phyloP scores from a whole-genome alignment of 768 basidiomycete genomes.

The Pleurotus eryngii region DNA sequence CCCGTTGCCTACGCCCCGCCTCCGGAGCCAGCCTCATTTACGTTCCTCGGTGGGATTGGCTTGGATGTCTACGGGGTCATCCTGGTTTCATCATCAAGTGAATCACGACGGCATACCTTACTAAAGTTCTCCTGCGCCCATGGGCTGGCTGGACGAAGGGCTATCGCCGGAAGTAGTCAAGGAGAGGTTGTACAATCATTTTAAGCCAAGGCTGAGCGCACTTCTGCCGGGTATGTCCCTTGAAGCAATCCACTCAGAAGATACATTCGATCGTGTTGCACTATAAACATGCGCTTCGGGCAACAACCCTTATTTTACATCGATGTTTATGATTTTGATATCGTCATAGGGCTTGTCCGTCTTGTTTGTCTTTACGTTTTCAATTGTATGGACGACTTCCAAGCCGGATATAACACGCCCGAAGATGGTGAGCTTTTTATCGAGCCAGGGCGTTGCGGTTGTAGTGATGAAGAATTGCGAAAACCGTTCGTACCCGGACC shows the following conservation, averaged over 20 bases:
- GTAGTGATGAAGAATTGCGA: constrained; percentile 99
- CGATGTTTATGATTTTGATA: constrained; percentile 84
- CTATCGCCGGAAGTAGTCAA: constrained; percentile 23
- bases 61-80: constrained; percentile 51
- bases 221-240: constrained; percentile 19
- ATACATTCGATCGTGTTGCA: constrained; percentile 45
- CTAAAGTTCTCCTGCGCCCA: constrained; percentile 60
- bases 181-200: constrained; percentile 29
- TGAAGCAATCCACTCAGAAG: constrained; percentile 27
- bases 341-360: constrained; percentile 89
- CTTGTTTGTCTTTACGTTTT: constrained; percentile 85
- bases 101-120: constrained; percentile 28
- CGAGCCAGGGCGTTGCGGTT: constrained; percentile 89
- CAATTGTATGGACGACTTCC: constrained; percentile 89
- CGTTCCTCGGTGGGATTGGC: constrained; percentile 43
- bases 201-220: constrained; percentile 26
- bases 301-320: constrained; percentile 50
- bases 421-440: constrained; percentile 92
- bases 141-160: constrained; percentile 18
- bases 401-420: constrained; percentile 84
- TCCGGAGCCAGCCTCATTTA: constrained; percentile 17
- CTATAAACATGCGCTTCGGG: constrained; percentile 22
- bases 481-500: constrained; percentile 88
- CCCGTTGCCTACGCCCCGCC: constrained; percentile 47
- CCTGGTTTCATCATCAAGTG: constrained; percentile 10